Evolutionary conservation across 768 basidiomycete species (phyloP), one percentile per base, ranked within the genome.

Genomic region (Amyloporia xantha): DNA sequence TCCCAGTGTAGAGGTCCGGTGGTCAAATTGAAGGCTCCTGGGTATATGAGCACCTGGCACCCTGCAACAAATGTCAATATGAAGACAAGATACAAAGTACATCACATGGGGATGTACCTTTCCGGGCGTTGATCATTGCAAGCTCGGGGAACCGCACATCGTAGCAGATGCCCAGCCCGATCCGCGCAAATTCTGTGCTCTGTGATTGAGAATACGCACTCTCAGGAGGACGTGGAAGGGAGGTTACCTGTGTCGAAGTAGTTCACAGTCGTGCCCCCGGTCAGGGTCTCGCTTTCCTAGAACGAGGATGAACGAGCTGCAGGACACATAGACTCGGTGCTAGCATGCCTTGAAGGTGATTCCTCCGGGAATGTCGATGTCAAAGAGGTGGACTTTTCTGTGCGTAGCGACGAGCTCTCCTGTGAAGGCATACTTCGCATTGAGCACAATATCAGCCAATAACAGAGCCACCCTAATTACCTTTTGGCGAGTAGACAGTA

Each of bases 1-100:
- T 93, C 89, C 96, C 96, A 99, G 65, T 98, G 92, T 41, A 96
- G 69, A 1, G 94, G 94, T 0, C 96, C 96, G 0, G 96, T 98
- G 3, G 93, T 96, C 59, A 81, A 69, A 63, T 97, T 99, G 77
- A 99, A 98, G 12, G 96, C 96, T 10, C 83, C 81, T 0, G 96
- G 96, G 65, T 97, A 97, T 45, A 97, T 77, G 56, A 96, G 77
- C 6, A 88, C 75, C 47, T 94, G 83, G 55, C 88, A 91, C 1
- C 93, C 91, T 91, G 59, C 19, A 48, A 20, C 45, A n/a, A 43
- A 23, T 37, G 2, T n/a, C n/a, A n/a, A 6, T 6, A 30, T 21
- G 0, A 19, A 49, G 15, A 47, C 19, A 4, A 7, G 37, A 17
- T 17, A 15, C 20, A 30, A 9, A 24, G 40, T 25, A 23, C 19